Percentiles rank a stretch among this genome's conserved stretches.
These are phyloP conservation scores for Adansonia gregorii DNA, from an alignment of 441 rosid species.

Conservation along the genomic window DNA sequence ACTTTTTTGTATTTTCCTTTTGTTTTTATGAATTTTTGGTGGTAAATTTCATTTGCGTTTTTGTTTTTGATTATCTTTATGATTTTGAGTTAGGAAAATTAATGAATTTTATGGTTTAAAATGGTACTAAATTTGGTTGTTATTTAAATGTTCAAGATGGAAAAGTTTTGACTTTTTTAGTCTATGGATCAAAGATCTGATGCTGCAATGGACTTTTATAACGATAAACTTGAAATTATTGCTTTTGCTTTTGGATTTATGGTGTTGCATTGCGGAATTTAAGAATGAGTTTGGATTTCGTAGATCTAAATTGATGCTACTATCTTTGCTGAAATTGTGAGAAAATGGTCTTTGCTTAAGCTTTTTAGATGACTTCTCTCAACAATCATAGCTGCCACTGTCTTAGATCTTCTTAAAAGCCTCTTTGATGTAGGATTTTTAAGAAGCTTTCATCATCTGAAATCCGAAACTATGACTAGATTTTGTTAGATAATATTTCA, in stretches of 20 bases:
- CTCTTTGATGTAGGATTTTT: background rate
- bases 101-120: background rate
- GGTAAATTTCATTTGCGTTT: constrained; percentile 28
- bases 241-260: background rate
- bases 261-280: background rate
- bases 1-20: background rate
- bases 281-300: constrained; percentile 4
- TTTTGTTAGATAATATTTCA: no score
- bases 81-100: background rate
- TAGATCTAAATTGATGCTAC: constrained; percentile 17
- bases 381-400: background rate
- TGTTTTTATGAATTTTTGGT: background rate
- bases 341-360: background rate
- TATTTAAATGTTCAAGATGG: background rate
- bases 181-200: background rate
- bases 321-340: background rate
- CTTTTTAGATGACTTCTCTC: background rate
- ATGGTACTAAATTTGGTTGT: background rate
- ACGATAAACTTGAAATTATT: background rate
- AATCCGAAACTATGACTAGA: no score
- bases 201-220: background rate
- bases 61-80: background rate
- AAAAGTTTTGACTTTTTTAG: background rate
- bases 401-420: constrained; percentile 12
- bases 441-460: no score